phyloP scores from a whole-genome alignment of 169 alveolate species.

The Plasmodium cynomolgi region DNA sequence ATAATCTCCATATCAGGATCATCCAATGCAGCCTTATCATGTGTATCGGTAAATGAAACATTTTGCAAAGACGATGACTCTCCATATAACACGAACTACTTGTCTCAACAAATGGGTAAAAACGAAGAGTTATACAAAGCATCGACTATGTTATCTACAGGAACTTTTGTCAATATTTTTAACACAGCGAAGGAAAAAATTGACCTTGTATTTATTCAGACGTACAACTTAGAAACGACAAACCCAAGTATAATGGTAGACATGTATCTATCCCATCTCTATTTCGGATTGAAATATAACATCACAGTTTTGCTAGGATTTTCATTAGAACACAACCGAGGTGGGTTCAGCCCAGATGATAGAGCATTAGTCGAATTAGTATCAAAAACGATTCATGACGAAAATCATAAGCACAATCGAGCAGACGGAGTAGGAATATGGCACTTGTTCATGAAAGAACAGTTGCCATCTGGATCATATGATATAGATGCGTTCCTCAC shows the following conservation, averaged over 20 bases:
- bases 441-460: conserved; percentile 67
- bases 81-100: conserved; percentile 32
- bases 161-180: conserved; percentile 49
- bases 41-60: conserved; percentile 35
- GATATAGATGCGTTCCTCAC: conserved; percentile 19
- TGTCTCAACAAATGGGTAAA: conserved; percentile 33
- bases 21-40: conserved; percentile 63
- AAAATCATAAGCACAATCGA: conserved; percentile 22
- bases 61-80: conserved; percentile 55
- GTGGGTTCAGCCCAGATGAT: conserved; percentile 58
- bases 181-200: conserved; percentile 57
- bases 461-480: conserved; percentile 29
- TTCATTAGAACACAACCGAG: conserved; percentile 57
- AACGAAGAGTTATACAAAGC: conserved; percentile 43
- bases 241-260: conserved; percentile 46
- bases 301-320: conserved; percentile 42
- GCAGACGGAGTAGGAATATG: conserved; percentile 60
- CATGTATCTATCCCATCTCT: conserved; percentile 60
- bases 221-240: conserved; percentile 48
- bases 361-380: conserved; percentile 39
- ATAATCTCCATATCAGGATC: conserved; percentile 50
- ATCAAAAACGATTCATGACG: conserved; percentile 47
- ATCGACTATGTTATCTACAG: conserved; percentile 40
- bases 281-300: conserved; percentile 44
- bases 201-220: conserved; percentile 63